Evolutionary conservation across 2,329 filamentous ascomycete species (phyloP).

Genomic region (Aspergillus fumigatus): DNA sequence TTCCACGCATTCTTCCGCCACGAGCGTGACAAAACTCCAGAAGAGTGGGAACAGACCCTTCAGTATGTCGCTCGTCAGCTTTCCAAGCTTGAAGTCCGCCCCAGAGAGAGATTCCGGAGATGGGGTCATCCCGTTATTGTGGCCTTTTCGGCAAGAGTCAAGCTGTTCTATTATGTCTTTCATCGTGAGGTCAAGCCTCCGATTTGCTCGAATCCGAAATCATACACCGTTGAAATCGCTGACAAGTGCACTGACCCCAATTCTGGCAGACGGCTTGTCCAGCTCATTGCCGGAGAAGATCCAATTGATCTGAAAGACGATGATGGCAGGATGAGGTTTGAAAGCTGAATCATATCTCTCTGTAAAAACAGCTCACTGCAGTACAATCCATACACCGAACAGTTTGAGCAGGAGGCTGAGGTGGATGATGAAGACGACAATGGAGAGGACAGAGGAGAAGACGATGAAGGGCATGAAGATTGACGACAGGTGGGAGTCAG

Average conservation of each 20-base stretch:
- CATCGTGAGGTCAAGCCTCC: neutral
- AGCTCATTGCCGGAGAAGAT: conserved; percentile 8
- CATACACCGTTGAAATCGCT: conserved; percentile 4
- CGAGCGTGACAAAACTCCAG: conserved; percentile 5
- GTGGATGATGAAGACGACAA: neutral
- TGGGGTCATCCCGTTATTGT: conserved; percentile 9
- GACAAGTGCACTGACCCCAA: conserved; percentile 8
- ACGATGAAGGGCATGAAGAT: neutral
- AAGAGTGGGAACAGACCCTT: conserved; percentile 11
- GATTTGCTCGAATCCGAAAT: neutral
- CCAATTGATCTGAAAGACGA: conserved; percentile 8
- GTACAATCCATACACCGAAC: conserved; percentile 9
- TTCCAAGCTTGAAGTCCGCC: neutral
- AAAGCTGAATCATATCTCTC: conserved; percentile 9
- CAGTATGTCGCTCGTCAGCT: conserved; percentile 7
- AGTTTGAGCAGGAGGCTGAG: neutral
- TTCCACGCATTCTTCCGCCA: conserved; percentile 9
- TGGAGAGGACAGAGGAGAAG: too few species aligned
- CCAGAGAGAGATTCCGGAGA: neutral
- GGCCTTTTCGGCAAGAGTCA: conserved; percentile 9
- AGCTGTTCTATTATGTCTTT: conserved; percentile 15
- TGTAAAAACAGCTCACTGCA: neutral
- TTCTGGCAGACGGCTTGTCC: conserved; percentile 8
- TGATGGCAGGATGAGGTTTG: conserved; percentile 6
- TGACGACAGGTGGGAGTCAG: neutral